Conservation (phyloP, 1,139 yeast genomes). For the Kodamaea alishanica region DNA sequence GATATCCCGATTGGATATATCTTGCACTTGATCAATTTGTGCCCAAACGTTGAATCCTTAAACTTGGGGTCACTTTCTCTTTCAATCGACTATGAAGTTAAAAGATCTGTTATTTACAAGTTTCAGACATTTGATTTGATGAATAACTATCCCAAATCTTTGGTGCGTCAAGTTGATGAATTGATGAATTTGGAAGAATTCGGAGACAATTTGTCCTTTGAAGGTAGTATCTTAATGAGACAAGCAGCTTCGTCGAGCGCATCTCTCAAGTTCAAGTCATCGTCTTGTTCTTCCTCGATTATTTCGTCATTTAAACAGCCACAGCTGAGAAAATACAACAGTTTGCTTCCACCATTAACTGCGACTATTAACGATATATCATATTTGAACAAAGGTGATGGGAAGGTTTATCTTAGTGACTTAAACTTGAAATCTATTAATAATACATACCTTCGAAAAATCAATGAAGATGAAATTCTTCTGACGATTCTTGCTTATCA, state of each 20-base stretch:
- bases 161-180: slow-evolving; percentile 23
- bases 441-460: slow-evolving; percentile 26
- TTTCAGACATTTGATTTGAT: slow-evolving; percentile 39
- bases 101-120: slow-evolving; percentile 26
- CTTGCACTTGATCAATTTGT: slow-evolving; percentile 54
- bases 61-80: slow-evolving; percentile 55
- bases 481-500: slow-evolving; percentile 23
- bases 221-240: no score
- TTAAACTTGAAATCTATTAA: slow-evolving; percentile 39
- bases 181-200: slow-evolving; percentile 18
- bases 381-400: slow-evolving; percentile 36
- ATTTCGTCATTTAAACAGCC: background rate
- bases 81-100: slow-evolving; percentile 56
- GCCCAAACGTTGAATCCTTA: slow-evolving; percentile 51
- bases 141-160: slow-evolving; percentile 36
- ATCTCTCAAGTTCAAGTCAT: no score
- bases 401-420: slow-evolving; percentile 40
- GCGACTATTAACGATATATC: slow-evolving; percentile 24
- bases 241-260: no score
- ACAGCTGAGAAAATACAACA: slow-evolving; percentile 26
- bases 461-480: slow-evolving; percentile 40
- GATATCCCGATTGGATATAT: slow-evolving; percentile 71
- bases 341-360: slow-evolving; percentile 38
- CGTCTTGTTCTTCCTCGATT: no score
- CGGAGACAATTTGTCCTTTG: slow-evolving; percentile 6